These are phyloP conservation scores for Hymenoscyphus fructigenus DNA, from an alignment of 2,329 filamentous ascomycete species.

Conservation along the genomic window DNA sequence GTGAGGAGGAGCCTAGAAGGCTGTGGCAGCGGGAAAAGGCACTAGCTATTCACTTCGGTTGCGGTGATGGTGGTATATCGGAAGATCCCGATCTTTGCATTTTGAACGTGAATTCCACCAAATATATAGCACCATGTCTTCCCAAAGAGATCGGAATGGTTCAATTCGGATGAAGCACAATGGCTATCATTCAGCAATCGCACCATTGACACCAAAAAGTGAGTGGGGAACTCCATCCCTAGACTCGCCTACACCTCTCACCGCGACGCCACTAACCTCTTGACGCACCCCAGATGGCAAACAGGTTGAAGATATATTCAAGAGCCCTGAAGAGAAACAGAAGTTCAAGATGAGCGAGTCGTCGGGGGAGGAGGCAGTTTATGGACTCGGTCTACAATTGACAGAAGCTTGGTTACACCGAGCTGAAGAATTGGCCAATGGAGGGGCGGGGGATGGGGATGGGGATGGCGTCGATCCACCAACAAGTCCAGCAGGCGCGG, in stretches of 20 bases:
- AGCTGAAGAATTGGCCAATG: not conserved
- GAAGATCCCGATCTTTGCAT: no score
- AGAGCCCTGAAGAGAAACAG: not conserved
- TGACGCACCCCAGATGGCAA: not conserved
- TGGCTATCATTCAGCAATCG: not conserved
- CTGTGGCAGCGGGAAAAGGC: no score
- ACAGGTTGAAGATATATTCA: not conserved
- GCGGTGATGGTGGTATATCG: no score
- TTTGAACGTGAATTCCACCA: no score
- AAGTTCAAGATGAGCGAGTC: not conserved
- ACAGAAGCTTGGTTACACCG: not conserved
- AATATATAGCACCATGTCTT: not conserved
- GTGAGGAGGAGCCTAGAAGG: no score
- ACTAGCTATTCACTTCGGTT: no score
- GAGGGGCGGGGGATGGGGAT: no score
- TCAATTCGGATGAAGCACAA: not conserved
- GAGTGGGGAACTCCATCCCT: not conserved
- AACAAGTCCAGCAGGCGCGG: not conserved
- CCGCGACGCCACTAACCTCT: not conserved
- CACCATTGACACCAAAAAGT: not conserved
- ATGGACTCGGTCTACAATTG: not conserved
- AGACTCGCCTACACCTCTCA: not conserved
- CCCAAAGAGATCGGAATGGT: not conserved
- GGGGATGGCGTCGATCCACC: no score
- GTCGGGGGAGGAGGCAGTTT: not conserved